These are phyloP conservation scores for Rhodotorula sp. DNA, from an alignment of 1,284 basidiomycete species.

Conservation along the genomic window DNA sequence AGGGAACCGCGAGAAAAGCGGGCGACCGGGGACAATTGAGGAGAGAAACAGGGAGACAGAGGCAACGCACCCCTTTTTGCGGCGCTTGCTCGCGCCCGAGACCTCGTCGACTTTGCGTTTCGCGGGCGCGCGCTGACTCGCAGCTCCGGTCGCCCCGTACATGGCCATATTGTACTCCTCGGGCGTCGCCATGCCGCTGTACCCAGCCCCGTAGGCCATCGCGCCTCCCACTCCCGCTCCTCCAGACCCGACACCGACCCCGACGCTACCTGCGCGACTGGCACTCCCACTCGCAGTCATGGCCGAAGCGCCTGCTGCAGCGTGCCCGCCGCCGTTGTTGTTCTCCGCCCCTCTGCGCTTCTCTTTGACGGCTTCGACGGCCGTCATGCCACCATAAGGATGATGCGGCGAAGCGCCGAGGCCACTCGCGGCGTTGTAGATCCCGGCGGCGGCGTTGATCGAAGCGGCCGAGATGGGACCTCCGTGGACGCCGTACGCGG, in stretches of 20 bases:
- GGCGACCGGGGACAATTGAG: not conserved
- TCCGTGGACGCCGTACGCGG: not conserved
- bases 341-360: constrained; percentile 16
- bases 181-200: constrained; percentile 5
- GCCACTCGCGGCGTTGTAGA: constrained; percentile 14
- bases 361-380: constrained; percentile 29
- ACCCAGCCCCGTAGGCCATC: constrained; percentile 1
- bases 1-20: not conserved
- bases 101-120: constrained; percentile 37
- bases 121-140: constrained; percentile 10
- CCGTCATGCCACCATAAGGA: constrained; percentile 30
- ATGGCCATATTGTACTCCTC: constrained; percentile 12
- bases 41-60: not conserved
- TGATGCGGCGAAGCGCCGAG: constrained; percentile 1
- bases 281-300: constrained; percentile 12
- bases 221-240: constrained; percentile 3
- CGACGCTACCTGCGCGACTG: constrained; percentile 20
- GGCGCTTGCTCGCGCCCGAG: constrained; percentile 28
- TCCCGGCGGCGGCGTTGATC: constrained; percentile 11
- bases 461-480: constrained; percentile 9
- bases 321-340: not conserved
- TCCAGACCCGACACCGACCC: not conserved
- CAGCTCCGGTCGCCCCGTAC: not conserved
- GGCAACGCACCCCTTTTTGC: constrained; percentile 36
- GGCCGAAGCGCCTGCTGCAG: not conserved